Evolutionary conservation across 441 rosid genomes (phyloP), one percentile per base, ranked within the genome.

Genomic region (Corymbia calophylla): DNA sequence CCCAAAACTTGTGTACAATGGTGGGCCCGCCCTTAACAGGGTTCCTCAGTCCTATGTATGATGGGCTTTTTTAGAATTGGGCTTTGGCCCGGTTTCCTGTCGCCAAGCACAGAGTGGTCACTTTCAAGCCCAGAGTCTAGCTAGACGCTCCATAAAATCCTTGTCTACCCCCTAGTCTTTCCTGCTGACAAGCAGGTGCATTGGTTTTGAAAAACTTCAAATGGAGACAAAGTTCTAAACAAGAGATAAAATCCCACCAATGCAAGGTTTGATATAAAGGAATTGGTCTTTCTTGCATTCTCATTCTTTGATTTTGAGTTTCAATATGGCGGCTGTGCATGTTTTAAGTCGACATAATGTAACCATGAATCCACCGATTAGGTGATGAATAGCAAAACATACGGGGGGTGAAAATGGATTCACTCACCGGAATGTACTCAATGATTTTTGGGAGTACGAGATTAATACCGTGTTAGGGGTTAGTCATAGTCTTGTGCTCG

Each of bases 101-200:
- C 27, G 47, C 82, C 13, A 47, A 44, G 82, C 49, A 39, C 82
- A 73, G 29, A 21, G 82, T 7, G 82, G 82, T 73, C 49, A 73
- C n/a, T 73, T 73, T 44, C 27, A 39, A 73, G 82, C 82, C 49
- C 82, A 21, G 49, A 73, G 49, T 25, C 7, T 39, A 73, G 82
- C 82, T 73, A 73, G 12, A 21, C 29, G 9, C 48, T 39, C 49
- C 82, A 39, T 21, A 39, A 39, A 21, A 39, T 39, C 29, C 29
- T 11, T 3, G 0, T 0, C 2, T 3, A 15, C 15, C 9, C 5
- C 73, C 9, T 18, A 5, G 16, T 35, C 21, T 73, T 73, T 35
- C 14, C 47, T 73, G 49, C 49, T 21, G 8, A 5, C 35, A 73
- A 6, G 48, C 27, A 35, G 18, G 48, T 10, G 81, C 81, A 19